Evolutionary conservation across 1,139 yeast genomes (phyloP).

Genomic region (Candida glucosophila): DNA sequence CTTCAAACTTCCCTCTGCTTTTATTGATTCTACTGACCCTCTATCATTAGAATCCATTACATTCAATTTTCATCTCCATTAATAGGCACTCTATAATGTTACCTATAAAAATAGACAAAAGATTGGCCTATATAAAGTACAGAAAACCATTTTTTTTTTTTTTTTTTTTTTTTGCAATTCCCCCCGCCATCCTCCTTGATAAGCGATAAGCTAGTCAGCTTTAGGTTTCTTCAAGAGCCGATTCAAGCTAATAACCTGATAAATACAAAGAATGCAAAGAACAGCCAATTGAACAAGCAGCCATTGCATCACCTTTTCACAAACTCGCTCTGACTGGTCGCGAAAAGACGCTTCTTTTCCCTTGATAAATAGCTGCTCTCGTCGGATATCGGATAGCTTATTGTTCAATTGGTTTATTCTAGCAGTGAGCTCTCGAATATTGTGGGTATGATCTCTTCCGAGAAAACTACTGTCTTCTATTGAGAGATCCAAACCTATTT

Average conservation of each 20-base stretch:
- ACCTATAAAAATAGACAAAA: no score
- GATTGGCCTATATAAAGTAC: no score
- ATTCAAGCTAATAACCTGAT: slow-evolving; percentile 60
- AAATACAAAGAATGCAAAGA: slow-evolving; percentile 49
- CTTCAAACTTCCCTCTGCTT: no score
- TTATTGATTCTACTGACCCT: no score
- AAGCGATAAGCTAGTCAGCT: no score
- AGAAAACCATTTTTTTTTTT: no score
- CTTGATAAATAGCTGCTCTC: slow-evolving; percentile 61
- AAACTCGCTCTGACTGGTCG: slow-evolving; percentile 58
- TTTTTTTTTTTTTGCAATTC: no score
- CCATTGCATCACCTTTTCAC: slow-evolving; percentile 60
- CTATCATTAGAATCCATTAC: no score
- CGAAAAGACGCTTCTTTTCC: slow-evolving; percentile 65
- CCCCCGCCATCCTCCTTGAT: no score
- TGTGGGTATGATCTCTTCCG: slow-evolving; percentile 43
- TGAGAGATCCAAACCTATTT: slow-evolving; percentile 42
- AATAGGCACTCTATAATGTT: no score
- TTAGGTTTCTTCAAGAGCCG: slow-evolving; percentile 61
- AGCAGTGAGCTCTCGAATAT: slow-evolving; percentile 46
- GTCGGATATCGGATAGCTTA: slow-evolving; percentile 47
- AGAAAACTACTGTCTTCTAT: slow-evolving; percentile 44
- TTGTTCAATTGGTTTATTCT: slow-evolving; percentile 47
- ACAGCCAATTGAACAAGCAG: slow-evolving; percentile 52
- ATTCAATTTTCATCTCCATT: no score